A percentile compares a stretch with the other conserved stretches of the same genome.
Evolutionary conservation across 495 filamentous ascomycete genomes (phyloP).

Genomic region (Annulohypoxylon maeteangense): DNA sequence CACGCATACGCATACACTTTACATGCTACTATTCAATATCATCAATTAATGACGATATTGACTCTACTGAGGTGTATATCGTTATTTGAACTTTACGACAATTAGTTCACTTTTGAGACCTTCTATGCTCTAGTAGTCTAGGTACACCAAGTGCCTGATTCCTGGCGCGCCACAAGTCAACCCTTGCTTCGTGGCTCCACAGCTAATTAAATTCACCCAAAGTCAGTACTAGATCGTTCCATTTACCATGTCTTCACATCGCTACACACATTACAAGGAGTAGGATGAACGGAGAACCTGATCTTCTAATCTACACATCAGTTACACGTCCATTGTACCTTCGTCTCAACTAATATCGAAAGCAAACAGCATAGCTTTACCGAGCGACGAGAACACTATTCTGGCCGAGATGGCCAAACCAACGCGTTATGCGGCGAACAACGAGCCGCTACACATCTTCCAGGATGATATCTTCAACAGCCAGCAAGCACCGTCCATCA

Average conservation of each 20-base stretch:
- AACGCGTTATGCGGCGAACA: constrained; percentile 67
- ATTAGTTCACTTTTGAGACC: constrained; percentile 40
- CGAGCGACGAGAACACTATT: constrained; percentile 20
- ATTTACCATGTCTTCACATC: constrained; percentile 33
- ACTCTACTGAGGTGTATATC: constrained; percentile 33
- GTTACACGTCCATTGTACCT: constrained; percentile 18
- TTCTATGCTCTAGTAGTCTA: constrained; percentile 35
- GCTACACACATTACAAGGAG: constrained; percentile 32
- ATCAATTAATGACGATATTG: constrained; percentile 22
- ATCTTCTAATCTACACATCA: constrained; percentile 19
- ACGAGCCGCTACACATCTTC: constrained; percentile 70
- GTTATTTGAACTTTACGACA: constrained; percentile 40
- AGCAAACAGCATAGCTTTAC: constrained; percentile 17
- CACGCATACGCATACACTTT: not conserved
- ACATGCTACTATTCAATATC: constrained; percentile 10
- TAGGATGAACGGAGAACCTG: constrained; percentile 16
- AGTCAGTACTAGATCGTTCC: constrained; percentile 46
- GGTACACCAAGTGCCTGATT: constrained; percentile 43
- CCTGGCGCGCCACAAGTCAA: constrained; percentile 45
- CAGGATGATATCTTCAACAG: constrained; percentile 65
- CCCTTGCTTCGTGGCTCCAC: constrained; percentile 49
- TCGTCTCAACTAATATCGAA: constrained; percentile 22
- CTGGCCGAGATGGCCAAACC: constrained; percentile 59
- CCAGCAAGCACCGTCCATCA: constrained; percentile 56
- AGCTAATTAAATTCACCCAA: constrained; percentile 45